Evolutionary conservation across 176 grass and related monocot genomes (phyloP).

Genomic region (Eragrostis nindensis): DNA sequence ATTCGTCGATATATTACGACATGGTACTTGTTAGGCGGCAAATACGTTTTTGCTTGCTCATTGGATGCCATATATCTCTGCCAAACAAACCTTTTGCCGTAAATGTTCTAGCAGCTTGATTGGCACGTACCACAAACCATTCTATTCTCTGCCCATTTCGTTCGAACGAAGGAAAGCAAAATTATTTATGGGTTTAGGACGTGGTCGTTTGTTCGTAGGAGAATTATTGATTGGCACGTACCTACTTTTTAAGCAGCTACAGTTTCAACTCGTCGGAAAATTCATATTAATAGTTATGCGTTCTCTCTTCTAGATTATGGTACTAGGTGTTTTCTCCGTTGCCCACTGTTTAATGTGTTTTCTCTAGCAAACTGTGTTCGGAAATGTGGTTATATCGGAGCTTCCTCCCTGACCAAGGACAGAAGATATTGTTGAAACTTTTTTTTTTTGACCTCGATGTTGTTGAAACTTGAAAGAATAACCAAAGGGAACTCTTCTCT

Average conservation of each 20-base stretch:
- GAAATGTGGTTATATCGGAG: background rate
- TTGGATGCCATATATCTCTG: background rate
- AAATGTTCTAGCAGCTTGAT: conserved; percentile 3
- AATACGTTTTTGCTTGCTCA: background rate
- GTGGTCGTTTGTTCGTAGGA: conserved; percentile 2
- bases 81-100: background rate
- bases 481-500: background rate
- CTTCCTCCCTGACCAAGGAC: conserved; percentile 2
- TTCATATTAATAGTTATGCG: background rate
- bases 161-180: background rate
- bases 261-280: background rate
- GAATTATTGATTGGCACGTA: conserved; percentile 6
- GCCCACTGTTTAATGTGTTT: background rate
- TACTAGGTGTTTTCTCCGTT: background rate
- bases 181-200: background rate
- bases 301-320: background rate
- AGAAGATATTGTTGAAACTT: background rate
- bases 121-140: background rate
- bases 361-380: background rate
- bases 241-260: background rate
- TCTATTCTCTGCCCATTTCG: background rate
- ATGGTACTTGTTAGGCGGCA: background rate
- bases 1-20: background rate
- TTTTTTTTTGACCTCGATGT: too few species aligned
- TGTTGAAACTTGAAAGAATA: background rate